Percentiles rank a stretch among this genome's conserved stretches.
phyloP scores from a whole-genome alignment of 2,329 filamentous ascomycete species.

The Paraconiothyrium brasiliense region DNA sequence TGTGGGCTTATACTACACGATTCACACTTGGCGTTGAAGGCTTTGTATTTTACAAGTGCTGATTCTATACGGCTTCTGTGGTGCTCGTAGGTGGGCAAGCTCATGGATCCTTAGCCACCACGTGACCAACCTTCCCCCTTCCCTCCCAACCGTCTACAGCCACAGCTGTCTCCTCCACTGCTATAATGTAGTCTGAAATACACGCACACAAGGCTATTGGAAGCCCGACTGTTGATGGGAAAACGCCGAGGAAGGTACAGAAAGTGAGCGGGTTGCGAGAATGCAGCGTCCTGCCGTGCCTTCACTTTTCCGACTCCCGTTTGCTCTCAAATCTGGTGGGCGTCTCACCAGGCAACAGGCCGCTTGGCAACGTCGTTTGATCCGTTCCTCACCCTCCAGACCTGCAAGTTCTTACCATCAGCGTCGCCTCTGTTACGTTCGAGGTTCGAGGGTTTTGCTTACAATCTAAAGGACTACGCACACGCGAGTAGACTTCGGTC shows the following conservation, averaged over 20 bases:
- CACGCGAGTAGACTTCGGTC: background rate
- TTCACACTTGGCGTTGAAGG: no score
- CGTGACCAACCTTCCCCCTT: background rate
- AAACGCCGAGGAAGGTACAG: background rate
- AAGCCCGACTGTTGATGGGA: background rate
- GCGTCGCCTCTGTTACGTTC: background rate
- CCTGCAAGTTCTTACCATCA: background rate
- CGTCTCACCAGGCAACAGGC: background rate
- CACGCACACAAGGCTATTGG: background rate
- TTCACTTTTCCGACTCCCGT: background rate
- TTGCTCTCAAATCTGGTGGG: constrained; percentile 1
- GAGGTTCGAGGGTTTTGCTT: no score
- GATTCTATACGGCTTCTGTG: no score
- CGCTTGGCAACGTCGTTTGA: background rate
- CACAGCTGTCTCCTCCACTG: background rate
- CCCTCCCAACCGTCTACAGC: background rate
- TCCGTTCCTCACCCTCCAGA: background rate
- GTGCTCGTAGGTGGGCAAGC: background rate
- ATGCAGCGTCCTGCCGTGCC: background rate
- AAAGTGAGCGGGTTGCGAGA: background rate
- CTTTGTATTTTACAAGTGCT: no score
- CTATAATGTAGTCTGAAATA: background rate
- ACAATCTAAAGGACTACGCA: no score
- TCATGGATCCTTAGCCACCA: background rate
- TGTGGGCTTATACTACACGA: no score